Base-by-base conservation (phyloP, 2,329 filamentous ascomycete species). In the Elsinoe arachidis region DNA sequence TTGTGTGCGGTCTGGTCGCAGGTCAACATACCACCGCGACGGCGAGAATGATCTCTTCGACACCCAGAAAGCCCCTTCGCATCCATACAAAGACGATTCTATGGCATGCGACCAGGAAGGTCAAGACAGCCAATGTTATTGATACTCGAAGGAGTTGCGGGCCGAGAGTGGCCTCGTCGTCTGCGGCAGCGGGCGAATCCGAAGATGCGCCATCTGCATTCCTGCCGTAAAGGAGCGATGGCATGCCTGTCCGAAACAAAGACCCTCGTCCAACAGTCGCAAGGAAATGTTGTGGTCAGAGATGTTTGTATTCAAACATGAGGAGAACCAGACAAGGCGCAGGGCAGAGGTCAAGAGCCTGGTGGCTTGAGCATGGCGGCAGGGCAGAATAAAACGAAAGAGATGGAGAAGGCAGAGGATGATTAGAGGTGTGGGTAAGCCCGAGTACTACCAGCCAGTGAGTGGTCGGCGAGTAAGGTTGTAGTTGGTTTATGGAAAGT, bases 31-130 rank as follows among this genome's bases (percentile, higher is more conserved):
- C 49, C 34, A 53, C 49, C 7, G 49, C 49, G 12, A 53, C 19
- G 6, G 49, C 49, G 6, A 53, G 49, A 34, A 35, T 37, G 17
- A 53, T 53, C 17, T 53, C 49, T 15, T 53, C 49, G 14, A 53
- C 17, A 2, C 49, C 49, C 35, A 53, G 6, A 17, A 39, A 38
- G 5, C 49, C 49, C 26, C 49, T 37, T 35, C 33, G 26, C 33
- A 26, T 38, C 49, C 49, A 53, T 15, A 53, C 49, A 39, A 53
- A 53, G n/a, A 53, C 15, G 30, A 53, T 26, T 26, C 49, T 53
- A 26, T 53, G 49, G 38, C 49, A 38, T 14, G 49, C 49, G 17
- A 53, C 23, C 49, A 38, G n/a, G 49, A 53, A 37, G 17, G 49
- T 53, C 33, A 53, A 21, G 49, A 53, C 49, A 5, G 49, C 49